Evolutionary conservation across 2,329 filamentous ascomycete species (phyloP).

Genomic region (Albophoma yamanashiensis): DNA sequence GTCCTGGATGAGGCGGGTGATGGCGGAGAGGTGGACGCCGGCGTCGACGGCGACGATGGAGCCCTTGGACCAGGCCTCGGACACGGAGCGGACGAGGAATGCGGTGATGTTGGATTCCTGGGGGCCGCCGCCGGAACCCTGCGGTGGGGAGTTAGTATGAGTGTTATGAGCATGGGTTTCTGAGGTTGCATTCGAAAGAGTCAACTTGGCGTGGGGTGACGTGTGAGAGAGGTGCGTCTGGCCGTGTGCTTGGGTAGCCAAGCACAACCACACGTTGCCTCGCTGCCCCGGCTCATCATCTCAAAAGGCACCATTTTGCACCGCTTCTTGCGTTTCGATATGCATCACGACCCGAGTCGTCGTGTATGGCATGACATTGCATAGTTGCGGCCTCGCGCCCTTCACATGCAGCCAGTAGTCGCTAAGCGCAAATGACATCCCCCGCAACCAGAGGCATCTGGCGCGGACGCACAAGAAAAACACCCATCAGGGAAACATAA

Average conservation of each 20-base stretch:
- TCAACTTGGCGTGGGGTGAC: background rate
- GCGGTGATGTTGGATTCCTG: constrained; percentile 84
- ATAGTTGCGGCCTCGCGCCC: too few relatives aligned
- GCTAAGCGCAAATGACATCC: background rate
- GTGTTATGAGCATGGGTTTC: background rate
- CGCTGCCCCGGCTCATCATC: background rate
- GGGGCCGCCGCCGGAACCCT: constrained; percentile 87
- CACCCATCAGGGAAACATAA: background rate
- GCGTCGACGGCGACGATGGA: constrained; percentile 90
- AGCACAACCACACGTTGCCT: background rate
- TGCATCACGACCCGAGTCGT: background rate
- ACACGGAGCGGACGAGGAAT: constrained; percentile 74
- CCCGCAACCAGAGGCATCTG: too few relatives aligned
- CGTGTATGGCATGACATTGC: background rate
- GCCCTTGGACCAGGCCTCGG: constrained; percentile 67
- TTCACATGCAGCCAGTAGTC: background rate
- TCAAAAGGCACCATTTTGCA: background rate
- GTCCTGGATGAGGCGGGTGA: constrained; percentile 66
- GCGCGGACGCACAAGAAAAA: background rate
- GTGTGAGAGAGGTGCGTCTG: background rate
- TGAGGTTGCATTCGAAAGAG: too few relatives aligned
- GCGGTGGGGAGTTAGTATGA: constrained; percentile 15
- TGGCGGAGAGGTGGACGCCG: constrained; percentile 78
- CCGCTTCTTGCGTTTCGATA: background rate
- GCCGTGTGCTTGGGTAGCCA: background rate